Evolutionary conservation across 164 flowering plant genomes (phyloP).

Genomic region (Sextonia rubra): DNA sequence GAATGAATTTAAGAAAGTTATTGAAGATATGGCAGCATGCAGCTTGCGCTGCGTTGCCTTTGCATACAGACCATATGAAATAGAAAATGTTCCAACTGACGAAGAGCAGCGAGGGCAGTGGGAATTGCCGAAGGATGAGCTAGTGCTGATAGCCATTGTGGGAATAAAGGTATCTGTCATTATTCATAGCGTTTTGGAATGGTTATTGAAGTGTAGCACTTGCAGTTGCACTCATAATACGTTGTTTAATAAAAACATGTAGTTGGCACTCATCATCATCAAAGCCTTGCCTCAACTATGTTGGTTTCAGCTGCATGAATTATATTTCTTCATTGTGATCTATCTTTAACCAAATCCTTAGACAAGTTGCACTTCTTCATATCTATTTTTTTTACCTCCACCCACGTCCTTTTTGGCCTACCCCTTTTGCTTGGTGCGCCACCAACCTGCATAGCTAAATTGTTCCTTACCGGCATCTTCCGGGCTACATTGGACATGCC

Average conservation of each 20-base stretch:
- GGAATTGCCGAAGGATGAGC: conserved; percentile 78
- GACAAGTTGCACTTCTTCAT: too few relatives aligned
- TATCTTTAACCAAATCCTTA: too few relatives aligned
- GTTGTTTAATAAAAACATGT: neutral
- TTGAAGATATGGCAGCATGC: conserved; percentile 77
- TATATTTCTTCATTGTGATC: too few relatives aligned
- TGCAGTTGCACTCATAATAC: neutral
- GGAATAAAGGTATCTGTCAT: conserved; percentile 68
- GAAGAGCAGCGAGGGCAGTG: conserved; percentile 60
- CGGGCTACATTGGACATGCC: too few relatives aligned
- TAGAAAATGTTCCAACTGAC: conserved; percentile 52
- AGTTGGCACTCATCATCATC: too few relatives aligned
- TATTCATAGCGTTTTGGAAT: neutral
- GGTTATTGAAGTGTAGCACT: neutral
- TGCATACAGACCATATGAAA: conserved; percentile 55
- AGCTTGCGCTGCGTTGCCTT: conserved; percentile 92
- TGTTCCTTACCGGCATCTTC: too few relatives aligned
- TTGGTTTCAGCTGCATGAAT: too few relatives aligned
- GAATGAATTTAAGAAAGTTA: conserved; percentile 43
- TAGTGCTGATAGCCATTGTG: conserved; percentile 76
- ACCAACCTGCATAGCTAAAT: too few relatives aligned
- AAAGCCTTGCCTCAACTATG: too few relatives aligned
- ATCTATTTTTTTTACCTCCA: too few relatives aligned
- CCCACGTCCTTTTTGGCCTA: too few relatives aligned
- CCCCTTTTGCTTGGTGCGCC: too few relatives aligned